Evolutionary conservation across 2,329 filamentous ascomycete genomes (phyloP).

Genomic region (Colletotrichum camelliae): DNA sequence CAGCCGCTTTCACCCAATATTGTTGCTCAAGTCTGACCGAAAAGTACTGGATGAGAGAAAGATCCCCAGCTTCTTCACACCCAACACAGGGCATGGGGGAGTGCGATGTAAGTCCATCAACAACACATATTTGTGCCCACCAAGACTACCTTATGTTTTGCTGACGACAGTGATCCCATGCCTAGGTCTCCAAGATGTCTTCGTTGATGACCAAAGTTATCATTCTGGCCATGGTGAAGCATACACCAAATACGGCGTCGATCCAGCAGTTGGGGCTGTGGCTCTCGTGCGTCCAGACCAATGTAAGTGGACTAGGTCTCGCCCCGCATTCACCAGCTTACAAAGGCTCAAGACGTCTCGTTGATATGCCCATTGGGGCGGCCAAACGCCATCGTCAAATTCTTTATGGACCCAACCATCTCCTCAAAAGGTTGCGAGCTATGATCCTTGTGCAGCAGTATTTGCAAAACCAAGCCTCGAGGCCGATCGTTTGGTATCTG

Average conservation of each 20-base stretch:
- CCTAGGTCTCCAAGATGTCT: conserved; percentile 47
- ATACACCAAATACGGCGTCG: conserved; percentile 65
- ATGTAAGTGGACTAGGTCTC: conserved; percentile 53
- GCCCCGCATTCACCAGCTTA: rapidly evolving
- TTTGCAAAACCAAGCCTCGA: too few relatives aligned
- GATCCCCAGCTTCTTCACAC: neutral
- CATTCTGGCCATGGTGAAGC: conserved; percentile 56
- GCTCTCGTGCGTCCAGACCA: conserved; percentile 71
- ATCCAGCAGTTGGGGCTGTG: conserved; percentile 58
- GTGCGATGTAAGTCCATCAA: neutral
- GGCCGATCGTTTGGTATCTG: too few relatives aligned
- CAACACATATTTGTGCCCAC: neutral
- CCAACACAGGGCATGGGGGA: neutral
- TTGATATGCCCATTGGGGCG: neutral
- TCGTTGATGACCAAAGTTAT: conserved; percentile 58
- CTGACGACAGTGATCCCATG: neutral
- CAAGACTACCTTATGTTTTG: too few relatives aligned
- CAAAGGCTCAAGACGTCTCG: neutral
- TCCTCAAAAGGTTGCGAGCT: too few relatives aligned
- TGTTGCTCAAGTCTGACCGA: neutral
- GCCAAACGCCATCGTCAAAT: neutral
- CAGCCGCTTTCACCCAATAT: neutral
- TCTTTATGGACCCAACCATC: neutral
- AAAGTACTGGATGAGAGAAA: neutral
- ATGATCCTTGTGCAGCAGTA: too few relatives aligned